Percentiles rank a stretch among this genome's conserved stretches.
These are phyloP conservation scores for Pythium sukuiense DNA, from an alignment of 352 stramenopile species.

Conservation along the genomic window DNA sequence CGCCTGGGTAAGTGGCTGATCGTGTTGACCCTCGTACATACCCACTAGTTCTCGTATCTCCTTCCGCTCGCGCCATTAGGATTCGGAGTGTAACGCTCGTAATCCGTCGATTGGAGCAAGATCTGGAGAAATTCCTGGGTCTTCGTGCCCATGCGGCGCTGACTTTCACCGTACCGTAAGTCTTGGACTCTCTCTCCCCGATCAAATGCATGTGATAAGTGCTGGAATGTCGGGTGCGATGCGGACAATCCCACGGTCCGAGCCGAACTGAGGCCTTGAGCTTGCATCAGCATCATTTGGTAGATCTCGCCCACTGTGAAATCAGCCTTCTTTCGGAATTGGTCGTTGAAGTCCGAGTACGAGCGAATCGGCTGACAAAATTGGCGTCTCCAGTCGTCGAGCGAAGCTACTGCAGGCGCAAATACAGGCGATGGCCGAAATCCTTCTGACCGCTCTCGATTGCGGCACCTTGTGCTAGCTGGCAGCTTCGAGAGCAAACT, in stretches of 20 bases:
- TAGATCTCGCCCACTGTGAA: slow-evolving; percentile 76
- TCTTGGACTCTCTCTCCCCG: slow-evolving; percentile 19
- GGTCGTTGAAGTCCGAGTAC: slow-evolving; percentile 65
- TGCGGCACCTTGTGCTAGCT: slow-evolving; percentile 28
- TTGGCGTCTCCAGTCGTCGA: slow-evolving; percentile 29
- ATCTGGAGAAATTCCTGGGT: slow-evolving; percentile 20
- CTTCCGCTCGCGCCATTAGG: neutral
- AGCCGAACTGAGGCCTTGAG: slow-evolving; percentile 52
- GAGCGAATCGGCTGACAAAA: slow-evolving; percentile 52
- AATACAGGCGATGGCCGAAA: slow-evolving; percentile 4
- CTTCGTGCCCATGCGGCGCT: slow-evolving; percentile 24
- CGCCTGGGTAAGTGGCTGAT: no score
- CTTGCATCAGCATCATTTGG: slow-evolving; percentile 85
- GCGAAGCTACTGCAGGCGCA: neutral
- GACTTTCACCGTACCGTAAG: slow-evolving; percentile 28
- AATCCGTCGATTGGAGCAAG: slow-evolving; percentile 21
- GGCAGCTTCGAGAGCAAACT: slow-evolving; percentile 65
- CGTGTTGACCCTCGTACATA: no score
- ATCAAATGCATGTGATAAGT: slow-evolving; percentile 41
- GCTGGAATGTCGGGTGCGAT: slow-evolving; percentile 51
- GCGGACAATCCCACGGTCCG: slow-evolving; percentile 46
- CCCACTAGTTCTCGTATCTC: neutral
- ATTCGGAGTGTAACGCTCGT: slow-evolving; percentile 20
- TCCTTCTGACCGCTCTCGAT: slow-evolving; percentile 26
- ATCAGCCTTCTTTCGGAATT: slow-evolving; percentile 74